phyloP scores from a whole-genome alignment of 768 basidiomycete species.

The Pleurotus salmoneostramineus region DNA sequence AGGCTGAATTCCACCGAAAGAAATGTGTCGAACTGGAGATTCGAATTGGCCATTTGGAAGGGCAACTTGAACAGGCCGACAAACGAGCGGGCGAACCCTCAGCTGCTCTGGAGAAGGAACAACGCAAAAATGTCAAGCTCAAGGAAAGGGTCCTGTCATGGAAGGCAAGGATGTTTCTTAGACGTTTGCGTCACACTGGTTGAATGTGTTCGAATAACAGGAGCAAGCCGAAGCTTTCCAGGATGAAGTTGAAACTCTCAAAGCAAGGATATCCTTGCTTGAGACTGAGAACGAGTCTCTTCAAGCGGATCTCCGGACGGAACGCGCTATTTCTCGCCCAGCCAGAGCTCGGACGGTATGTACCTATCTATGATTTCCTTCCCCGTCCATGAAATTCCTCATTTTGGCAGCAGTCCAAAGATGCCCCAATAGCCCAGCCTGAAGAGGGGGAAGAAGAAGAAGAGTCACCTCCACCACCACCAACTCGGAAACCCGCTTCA shows the following conservation, averaged over 20 bases:
- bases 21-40: constrained; percentile 54
- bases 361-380: neutral
- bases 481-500: neutral
- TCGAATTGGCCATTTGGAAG: constrained; percentile 43
- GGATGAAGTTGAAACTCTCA: constrained; percentile 28
- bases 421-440: neutral
- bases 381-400: neutral
- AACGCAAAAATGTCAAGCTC: constrained; percentile 34
- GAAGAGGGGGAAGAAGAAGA: constrained; percentile 6
- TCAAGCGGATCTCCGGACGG: constrained; percentile 36
- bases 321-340: constrained; percentile 28
- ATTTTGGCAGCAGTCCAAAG: neutral
- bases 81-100: constrained; percentile 30
- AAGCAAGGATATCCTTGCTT: constrained; percentile 29
- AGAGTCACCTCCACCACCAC: constrained; percentile 2
- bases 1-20: constrained; percentile 52
- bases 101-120: constrained; percentile 37
- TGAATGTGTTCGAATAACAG: constrained; percentile 23
- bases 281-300: constrained; percentile 43
- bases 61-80: constrained; percentile 20
- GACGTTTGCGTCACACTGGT: neutral
- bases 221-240: constrained; percentile 30
- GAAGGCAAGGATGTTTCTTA: constrained; percentile 32
- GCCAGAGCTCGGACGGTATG: constrained; percentile 19
- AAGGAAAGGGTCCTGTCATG: constrained; percentile 38